A percentile compares a stretch with the other conserved stretches of the same genome.
These are phyloP conservation scores for Suhomyces bokatorum DNA, from an alignment of 1,139 yeast genomes.

Conservation along the genomic window DNA sequence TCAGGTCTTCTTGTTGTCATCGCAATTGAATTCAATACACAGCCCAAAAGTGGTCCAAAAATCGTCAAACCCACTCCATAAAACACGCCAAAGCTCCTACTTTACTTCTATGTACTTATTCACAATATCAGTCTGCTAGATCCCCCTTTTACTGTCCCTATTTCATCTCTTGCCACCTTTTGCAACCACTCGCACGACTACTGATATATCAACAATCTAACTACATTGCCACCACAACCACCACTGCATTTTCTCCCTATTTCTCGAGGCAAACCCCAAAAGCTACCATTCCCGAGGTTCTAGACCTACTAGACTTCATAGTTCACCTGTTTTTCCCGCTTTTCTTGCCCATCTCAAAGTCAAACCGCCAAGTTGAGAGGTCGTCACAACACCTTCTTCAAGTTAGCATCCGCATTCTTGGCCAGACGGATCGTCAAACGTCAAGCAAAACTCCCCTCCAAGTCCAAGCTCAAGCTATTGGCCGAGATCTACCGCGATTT, in stretches of 20 bases:
- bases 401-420: constrained; percentile 25
- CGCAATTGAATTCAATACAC: no score
- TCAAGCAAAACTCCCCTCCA: constrained; percentile 6
- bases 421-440: constrained; percentile 18
- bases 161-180: background rate
- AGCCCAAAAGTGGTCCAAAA: no score
- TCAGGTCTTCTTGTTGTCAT: no score
- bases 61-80: no score
- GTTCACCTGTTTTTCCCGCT: background rate
- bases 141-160: background rate
- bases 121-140: no score
- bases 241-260: no score
- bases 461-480: constrained; percentile 20
- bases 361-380: constrained; percentile 17
- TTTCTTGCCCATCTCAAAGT: background rate
- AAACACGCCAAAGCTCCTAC: no score
- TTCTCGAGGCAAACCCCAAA: no score
- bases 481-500: constrained; percentile 29
- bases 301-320: no score
- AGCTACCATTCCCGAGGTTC: no score
- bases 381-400: constrained; percentile 10
- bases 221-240: no score
- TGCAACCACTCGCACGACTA: constrained; percentile 6
- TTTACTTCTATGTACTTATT: no score
- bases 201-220: background rate